Evolutionary conservation across 2,329 filamentous ascomycete species (phyloP).

Genomic region (Talaromyces islandicus): DNA sequence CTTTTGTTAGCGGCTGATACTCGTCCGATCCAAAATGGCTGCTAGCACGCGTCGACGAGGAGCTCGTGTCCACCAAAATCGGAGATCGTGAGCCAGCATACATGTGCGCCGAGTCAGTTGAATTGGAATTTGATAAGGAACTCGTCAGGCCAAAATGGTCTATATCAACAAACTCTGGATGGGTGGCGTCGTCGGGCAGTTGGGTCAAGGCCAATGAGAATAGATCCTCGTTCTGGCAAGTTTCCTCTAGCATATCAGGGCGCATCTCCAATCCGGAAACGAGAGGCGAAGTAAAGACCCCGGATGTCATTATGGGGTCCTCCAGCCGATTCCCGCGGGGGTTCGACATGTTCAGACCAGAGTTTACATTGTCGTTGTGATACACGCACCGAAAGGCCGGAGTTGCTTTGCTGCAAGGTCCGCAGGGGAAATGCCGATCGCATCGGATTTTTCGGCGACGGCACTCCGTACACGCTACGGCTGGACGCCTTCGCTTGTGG

Average conservation of each 20-base stretch:
- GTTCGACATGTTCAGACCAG: neutral
- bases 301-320: neutral
- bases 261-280: neutral
- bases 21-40: neutral
- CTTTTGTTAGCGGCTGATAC: neutral
- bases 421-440: neutral
- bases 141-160: neutral
- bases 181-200: neutral
- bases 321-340: neutral
- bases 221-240: neutral
- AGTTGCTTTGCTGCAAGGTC: neutral
- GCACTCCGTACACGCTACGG: neutral
- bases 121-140: neutral
- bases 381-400: neutral
- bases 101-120: neutral
- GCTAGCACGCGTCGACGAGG: neutral
- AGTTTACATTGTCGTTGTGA: neutral
- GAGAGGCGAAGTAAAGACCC: neutral
- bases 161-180: neutral
- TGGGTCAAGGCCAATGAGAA: neutral
- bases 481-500: neutral
- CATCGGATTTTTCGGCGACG: neutral
- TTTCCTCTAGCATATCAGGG: neutral
- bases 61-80: neutral
- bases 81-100: neutral